Conservation (phyloP, 345 rosid species). For the Gossypium turneri region DNA sequence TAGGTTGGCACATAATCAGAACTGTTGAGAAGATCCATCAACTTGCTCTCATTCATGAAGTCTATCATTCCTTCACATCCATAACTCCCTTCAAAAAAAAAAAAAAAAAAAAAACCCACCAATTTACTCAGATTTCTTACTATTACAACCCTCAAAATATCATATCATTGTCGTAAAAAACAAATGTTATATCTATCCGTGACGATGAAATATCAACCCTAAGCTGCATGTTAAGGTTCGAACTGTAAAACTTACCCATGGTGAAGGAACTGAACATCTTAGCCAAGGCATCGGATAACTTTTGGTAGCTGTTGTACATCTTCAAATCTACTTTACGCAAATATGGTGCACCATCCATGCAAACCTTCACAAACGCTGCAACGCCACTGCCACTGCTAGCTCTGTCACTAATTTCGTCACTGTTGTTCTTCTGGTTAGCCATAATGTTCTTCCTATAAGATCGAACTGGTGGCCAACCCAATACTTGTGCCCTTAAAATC, state of each 20-base stretch:
- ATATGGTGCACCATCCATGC: constrained; percentile 98
- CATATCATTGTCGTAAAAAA: background rate
- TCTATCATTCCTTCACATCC: constrained; percentile 87
- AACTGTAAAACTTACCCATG: constrained; percentile 55
- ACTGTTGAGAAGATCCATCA: constrained; percentile 84
- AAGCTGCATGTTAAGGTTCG: background rate
- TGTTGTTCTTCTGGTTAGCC: constrained; percentile 51
- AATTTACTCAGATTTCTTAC: background rate
- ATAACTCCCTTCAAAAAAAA: constrained; percentile 38
- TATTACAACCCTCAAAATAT: background rate
- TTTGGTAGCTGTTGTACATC: constrained; percentile 80
- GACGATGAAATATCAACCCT: background rate
- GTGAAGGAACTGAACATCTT: constrained; percentile 98
- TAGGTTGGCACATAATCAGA: constrained; percentile 93
- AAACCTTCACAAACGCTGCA: constrained; percentile 85
- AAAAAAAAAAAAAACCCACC: background rate
- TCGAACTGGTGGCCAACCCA: constrained; percentile 98
- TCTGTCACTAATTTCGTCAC: constrained; percentile 25
- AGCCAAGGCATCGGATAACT: constrained; percentile 81
- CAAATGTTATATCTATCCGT: background rate
- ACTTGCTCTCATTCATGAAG: constrained; percentile 93
- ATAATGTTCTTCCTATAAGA: constrained; percentile 83
- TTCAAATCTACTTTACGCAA: constrained; percentile 92
- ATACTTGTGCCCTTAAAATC: constrained; percentile 66
- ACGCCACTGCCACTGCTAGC: constrained; percentile 25